phyloP scores from a whole-genome alignment of 2,329 filamentous ascomycete species.

The Apiospora kogelbergensis region DNA sequence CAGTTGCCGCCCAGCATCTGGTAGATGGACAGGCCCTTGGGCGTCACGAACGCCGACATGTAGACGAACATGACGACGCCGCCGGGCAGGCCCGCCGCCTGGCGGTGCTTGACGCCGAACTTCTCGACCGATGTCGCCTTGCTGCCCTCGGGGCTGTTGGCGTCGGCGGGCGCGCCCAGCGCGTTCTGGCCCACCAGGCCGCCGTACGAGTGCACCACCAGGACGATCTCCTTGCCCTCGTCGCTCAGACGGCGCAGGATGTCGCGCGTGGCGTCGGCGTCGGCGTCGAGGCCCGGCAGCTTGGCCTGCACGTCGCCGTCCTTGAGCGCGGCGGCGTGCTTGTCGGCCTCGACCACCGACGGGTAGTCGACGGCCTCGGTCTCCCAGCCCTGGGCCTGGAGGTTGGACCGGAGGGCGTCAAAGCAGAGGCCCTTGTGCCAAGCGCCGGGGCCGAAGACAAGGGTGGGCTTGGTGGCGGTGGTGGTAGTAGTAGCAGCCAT shows the following conservation, averaged over 20 bases:
- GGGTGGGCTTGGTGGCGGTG: conserved; percentile 17
- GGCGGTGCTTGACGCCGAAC: conserved; percentile 30
- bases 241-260: conserved; percentile 30
- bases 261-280: conserved; percentile 32
- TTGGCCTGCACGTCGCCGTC: background rate
- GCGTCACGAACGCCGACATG: conserved; percentile 25
- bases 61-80: conserved; percentile 34
- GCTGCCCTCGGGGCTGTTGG: background rate
- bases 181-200: conserved; percentile 40
- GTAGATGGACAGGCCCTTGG: conserved; percentile 20
- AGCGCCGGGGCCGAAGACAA: conserved; percentile 36
- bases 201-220: conserved; percentile 44
- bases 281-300: conserved; percentile 23
- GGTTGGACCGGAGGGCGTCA: conserved; percentile 23
- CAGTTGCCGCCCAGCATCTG: conserved; percentile 23
- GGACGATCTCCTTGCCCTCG: conserved; percentile 38
- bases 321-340: background rate
- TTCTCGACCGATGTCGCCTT: conserved; percentile 20
- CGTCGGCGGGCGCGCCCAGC: conserved; percentile 25
- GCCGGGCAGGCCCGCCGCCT: conserved; percentile 30
- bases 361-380: conserved; percentile 31
- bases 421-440: conserved; percentile 33
- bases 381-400: conserved; percentile 28
- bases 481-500: background rate
- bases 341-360: conserved; percentile 22